Evolutionary conservation across 495 filamentous ascomycete genomes (phyloP), one percentile per base, ranked within the genome.

Genomic region (Letharia columbiana): DNA sequence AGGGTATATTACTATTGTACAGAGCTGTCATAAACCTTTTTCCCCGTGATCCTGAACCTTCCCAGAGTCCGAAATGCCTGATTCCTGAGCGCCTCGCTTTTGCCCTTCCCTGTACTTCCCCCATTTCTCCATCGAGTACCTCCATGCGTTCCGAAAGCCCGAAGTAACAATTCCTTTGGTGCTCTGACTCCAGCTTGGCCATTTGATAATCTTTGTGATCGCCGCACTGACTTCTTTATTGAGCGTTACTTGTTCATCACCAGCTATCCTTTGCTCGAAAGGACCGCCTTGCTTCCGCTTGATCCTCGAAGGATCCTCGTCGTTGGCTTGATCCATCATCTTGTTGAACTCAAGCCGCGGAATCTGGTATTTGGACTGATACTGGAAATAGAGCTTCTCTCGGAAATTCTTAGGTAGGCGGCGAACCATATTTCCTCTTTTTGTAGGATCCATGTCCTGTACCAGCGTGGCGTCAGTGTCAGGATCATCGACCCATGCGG

Each of bases 351-450:
- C 90, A 3, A 80, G 78, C 35, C 84, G 87, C 1, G 94, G 92
- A 44, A 98, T 95, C 44, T 82, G 81, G 70, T 89, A 96, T 71
- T 95, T 92, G 68, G 87, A 82, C 75, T 97, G 94, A 71, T 96
- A 98, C 70, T 91, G 86, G 76, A 94, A 95, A 77, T 98, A 98
- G 4, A 98, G 75, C 69, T 91, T 92, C 59, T 89, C 82, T 18
- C 94, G 83, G 82, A 98, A 98, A 1, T 86, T 79, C 65, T 89
- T 91, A 0, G 94, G 95, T 17, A 98, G 79, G 35, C 94, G 87
- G 15, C 95, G 86, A 12, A 98, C 92, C 89, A 98, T 98, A 73
- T 98, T 98, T 31, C 89, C 92, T 54, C 94, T 85, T 71, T 87
- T 91, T 56, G 90, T 75, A 0, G 91, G 91, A 69, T 96, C 89